Conservation (phyloP, 1,139 yeast species). For the Candida mesenterica region DNA sequence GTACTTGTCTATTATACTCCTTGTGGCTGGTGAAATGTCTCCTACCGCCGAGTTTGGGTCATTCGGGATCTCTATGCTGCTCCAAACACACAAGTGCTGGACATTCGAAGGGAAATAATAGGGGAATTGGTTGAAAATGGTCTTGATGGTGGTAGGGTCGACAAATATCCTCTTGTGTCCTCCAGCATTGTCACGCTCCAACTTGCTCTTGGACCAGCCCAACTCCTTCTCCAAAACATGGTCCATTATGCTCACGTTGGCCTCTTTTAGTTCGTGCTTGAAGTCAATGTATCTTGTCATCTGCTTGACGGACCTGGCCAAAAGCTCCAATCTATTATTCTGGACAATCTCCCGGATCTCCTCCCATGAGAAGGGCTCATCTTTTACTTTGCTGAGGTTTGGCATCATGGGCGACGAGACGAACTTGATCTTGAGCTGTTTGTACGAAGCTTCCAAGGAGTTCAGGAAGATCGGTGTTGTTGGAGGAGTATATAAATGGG, state of each 20-base stretch:
- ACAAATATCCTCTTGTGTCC: constrained; percentile 16
- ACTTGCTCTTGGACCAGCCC: constrained; percentile 29
- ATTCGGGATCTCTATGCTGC: constrained; percentile 31
- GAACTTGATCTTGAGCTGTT: constrained; percentile 21
- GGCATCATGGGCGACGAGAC: constrained; percentile 41
- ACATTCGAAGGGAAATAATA: constrained; percentile 39
- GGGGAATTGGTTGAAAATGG: constrained; percentile 43
- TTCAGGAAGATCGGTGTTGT: constrained; percentile 14
- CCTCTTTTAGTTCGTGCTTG: constrained; percentile 29
- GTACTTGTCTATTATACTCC: constrained; percentile 37
- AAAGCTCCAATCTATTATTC: constrained; percentile 35
- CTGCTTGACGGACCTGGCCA: constrained; percentile 37
- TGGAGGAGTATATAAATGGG: constrained; percentile 12
- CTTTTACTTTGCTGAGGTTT: constrained; percentile 35
- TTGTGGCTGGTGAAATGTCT: constrained; percentile 42
- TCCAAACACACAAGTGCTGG: constrained; percentile 45
- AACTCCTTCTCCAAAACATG: constrained; percentile 37
- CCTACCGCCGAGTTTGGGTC: constrained; percentile 38
- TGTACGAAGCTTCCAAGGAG: constrained; percentile 14
- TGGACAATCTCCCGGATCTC: constrained; percentile 31
- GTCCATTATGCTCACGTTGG: constrained; percentile 32
- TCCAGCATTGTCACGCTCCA: constrained; percentile 19
- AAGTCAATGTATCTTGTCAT: constrained; percentile 35
- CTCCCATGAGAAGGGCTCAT: constrained; percentile 30
- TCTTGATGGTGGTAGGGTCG: constrained; percentile 23